Evolutionary conservation across 1,139 yeast genomes (phyloP).

Genomic region (Wickerhamomyces sp.): DNA sequence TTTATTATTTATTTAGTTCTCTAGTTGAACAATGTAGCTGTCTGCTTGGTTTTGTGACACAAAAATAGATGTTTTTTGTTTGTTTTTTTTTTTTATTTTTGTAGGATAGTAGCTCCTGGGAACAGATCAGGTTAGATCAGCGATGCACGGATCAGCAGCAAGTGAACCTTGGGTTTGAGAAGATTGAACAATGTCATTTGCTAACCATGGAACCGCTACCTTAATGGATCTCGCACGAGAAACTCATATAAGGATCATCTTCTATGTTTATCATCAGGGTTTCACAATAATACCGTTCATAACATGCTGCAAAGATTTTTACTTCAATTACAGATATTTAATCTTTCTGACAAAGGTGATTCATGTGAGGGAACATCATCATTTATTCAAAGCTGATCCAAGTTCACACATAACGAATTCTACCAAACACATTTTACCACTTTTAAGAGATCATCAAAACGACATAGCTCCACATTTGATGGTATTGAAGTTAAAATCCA

Average conservation of each 20-base stretch:
- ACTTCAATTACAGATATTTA: constrained; percentile 6
- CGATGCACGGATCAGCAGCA: too few relatives aligned
- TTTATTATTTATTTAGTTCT: not conserved
- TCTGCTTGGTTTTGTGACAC: too few relatives aligned
- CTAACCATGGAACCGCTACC: too few relatives aligned
- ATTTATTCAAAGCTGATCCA: not conserved
- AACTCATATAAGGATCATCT: constrained; percentile 6
- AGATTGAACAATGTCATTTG: too few relatives aligned
- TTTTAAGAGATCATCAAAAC: not conserved
- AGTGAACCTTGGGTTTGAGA: too few relatives aligned
- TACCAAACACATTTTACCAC: not conserved
- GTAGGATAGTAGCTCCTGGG: too few relatives aligned
- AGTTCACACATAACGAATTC: not conserved
- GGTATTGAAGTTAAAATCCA: constrained; percentile 7
- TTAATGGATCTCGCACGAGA: constrained; percentile 12
- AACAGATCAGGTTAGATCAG: too few relatives aligned
- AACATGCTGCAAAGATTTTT: constrained; percentile 5
- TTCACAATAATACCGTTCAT: constrained; percentile 9
- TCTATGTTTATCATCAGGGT: not conserved
- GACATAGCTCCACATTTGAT: constrained; percentile 4
- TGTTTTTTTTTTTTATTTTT: too few relatives aligned
- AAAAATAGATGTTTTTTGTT: too few relatives aligned
- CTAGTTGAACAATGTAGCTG: too few relatives aligned
- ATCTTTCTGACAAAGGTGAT: constrained; percentile 9
- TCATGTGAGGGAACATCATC: constrained; percentile 5